A percentile compares a stretch with the other conserved stretches of the same genome.
Evolutionary conservation across 768 basidiomycete genomes (phyloP).

Genomic region (Leucosporidium creatinivorum): DNA sequence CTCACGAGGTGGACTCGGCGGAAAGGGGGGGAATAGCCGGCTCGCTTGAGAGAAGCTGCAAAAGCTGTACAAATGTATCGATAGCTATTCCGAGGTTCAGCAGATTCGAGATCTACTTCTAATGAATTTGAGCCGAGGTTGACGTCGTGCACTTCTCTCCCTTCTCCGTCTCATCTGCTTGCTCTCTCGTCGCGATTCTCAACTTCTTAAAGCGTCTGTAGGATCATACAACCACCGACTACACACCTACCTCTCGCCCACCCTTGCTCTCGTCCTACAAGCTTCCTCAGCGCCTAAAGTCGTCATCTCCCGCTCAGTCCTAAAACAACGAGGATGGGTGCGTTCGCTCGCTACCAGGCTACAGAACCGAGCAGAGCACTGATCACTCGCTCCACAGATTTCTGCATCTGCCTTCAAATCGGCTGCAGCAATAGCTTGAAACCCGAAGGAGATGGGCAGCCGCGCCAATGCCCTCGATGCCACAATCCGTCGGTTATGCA

Average conservation of each 20-base stretch:
- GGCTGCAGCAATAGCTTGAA: neutral
- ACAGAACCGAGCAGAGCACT: neutral
- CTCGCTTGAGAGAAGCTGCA: no score
- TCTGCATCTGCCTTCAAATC: constrained; percentile 2
- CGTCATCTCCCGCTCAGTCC: neutral
- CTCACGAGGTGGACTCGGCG: no score
- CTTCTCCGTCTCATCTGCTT: neutral
- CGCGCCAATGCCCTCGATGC: neutral
- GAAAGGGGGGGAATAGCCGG: no score
- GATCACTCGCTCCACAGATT: neutral
- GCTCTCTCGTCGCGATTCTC: no score
- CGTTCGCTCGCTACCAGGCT: neutral
- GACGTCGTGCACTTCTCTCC: neutral
- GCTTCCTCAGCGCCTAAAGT: neutral
- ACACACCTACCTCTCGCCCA: neutral
- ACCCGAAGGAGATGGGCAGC: neutral
- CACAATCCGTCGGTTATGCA: neutral
- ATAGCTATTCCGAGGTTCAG: neutral
- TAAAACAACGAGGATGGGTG: neutral
- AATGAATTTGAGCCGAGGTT: neutral
- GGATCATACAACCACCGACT: neutral
- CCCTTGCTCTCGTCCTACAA: neutral
- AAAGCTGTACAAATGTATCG: neutral
- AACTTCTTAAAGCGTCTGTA: no score
- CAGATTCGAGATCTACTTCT: neutral